These are phyloP conservation scores for Eleusine coracana DNA, from an alignment of 176 grass and related monocot genomes.

Conservation along the genomic window DNA sequence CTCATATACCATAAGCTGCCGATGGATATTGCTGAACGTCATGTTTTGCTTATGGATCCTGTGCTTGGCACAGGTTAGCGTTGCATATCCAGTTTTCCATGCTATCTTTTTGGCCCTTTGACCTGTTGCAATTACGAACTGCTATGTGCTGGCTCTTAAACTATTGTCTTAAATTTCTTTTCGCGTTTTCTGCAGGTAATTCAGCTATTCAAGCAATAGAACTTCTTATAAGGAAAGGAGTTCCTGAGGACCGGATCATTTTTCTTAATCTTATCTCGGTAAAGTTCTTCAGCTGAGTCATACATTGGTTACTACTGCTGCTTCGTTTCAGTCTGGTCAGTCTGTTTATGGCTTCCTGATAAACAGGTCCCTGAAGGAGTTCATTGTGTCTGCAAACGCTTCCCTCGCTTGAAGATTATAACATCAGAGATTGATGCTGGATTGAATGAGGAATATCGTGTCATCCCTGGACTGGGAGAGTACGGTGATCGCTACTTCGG, in stretches of 20 bases:
- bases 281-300: conserved; percentile 30
- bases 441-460: conserved; percentile 77
- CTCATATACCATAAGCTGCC: conserved; percentile 91
- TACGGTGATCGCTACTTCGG: conserved; percentile 94
- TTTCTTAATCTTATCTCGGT: conserved; percentile 94
- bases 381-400: conserved; percentile 80
- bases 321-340: neutral
- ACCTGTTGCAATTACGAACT: neutral
- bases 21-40: conserved; percentile 73
- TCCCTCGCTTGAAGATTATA: conserved; percentile 78
- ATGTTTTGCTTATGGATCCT: conserved; percentile 95
- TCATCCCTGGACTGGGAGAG: conserved; percentile 87
- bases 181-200: conserved; percentile 57
- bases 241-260: conserved; percentile 81
- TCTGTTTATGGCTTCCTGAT: conserved; percentile 35
- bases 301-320: conserved; percentile 12
- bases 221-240: conserved; percentile 75
- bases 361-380: conserved; percentile 81
- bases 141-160: neutral
- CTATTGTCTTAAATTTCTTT: neutral
- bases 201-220: conserved; percentile 85
- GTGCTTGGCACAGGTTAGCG: conserved; percentile 88
- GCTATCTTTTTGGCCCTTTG: neutral
- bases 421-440: conserved; percentile 85
- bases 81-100: neutral